Evolutionary conservation across 345 rosid species (phyloP).

Genomic region (Noccaea caerulescens): DNA sequence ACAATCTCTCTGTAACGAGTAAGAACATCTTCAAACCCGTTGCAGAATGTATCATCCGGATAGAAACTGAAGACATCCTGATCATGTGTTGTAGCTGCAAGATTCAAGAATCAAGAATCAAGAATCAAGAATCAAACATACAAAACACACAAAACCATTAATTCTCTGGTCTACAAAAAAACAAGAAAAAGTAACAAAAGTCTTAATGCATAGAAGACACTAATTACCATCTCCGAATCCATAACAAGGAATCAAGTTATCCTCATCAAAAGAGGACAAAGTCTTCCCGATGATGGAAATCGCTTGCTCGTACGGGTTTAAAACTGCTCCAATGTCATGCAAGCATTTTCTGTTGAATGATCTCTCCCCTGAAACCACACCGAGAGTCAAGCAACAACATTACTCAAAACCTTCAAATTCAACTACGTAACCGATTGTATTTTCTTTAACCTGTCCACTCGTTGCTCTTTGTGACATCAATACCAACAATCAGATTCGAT

Average conservation of each 20-base stretch:
- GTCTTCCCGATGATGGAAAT: conserved; percentile 80
- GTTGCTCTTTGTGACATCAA: conserved; percentile 92
- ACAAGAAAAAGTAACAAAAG: too few relatives aligned
- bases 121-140: not conserved
- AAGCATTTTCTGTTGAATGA: conserved; percentile 71
- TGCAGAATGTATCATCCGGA: conserved; percentile 62
- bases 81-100: conserved; percentile 87
- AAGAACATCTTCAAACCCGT: conserved; percentile 86
- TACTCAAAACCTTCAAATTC: not conserved
- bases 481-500: conserved; percentile 85
- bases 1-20: conserved; percentile 71
- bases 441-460: conserved; percentile 78
- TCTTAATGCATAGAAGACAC: not conserved
- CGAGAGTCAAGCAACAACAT: not conserved
- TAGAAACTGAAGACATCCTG: conserved; percentile 82
- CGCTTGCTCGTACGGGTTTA: conserved; percentile 84
- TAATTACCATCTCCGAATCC: conserved; percentile 80
- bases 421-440: not conserved
- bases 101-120: conserved; percentile 11
- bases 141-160: conserved; percentile 36
- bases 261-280: conserved; percentile 75
- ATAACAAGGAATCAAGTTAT: conserved; percentile 80
- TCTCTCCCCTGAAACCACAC: conserved; percentile 53
- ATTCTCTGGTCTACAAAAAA: not conserved
- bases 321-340: conserved; percentile 60